A percentile compares a stretch with the other conserved stretches of the same genome.
These are phyloP conservation scores for Gossypium herbaceum DNA, from an alignment of 345 rosid genomes.

Conservation along the genomic window DNA sequence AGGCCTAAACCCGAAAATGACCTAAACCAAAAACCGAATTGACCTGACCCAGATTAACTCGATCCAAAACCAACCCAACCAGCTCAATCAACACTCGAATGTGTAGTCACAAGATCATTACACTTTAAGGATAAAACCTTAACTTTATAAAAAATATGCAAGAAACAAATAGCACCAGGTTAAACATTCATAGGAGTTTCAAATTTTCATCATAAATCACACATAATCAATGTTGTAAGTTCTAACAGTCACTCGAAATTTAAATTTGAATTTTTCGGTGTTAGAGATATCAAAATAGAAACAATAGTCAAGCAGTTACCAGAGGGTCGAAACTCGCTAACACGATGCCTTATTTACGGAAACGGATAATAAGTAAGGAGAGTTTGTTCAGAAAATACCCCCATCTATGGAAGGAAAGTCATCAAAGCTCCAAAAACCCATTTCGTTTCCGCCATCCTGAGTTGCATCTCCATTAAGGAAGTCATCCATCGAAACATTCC, in stretches of 20 bases:
- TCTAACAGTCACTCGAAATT: not conserved
- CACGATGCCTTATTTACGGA: conserved; percentile 67
- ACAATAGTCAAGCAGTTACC: conserved; percentile 11
- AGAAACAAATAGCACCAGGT: conserved; percentile 6
- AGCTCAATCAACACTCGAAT: no score
- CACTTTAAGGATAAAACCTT: no score
- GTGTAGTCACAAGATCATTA: no score
- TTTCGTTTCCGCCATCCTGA: conserved; percentile 46
- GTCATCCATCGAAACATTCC: conserved; percentile 69
- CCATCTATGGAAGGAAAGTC: conserved; percentile 52
- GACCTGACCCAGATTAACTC: no score
- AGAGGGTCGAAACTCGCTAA: conserved; percentile 33
- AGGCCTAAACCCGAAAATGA: no score
- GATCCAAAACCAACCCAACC: no score
- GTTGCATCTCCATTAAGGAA: conserved; percentile 49
- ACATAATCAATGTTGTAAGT: not conserved
- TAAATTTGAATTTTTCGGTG: conserved; percentile 18
- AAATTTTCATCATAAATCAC: conserved; percentile 24
- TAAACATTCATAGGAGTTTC: conserved; percentile 18
- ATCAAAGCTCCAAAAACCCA: conserved; percentile 81
- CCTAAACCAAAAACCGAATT: no score
- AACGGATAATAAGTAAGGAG: conserved; percentile 26
- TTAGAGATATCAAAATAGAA: conserved; percentile 8
- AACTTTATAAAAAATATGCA: not conserved
- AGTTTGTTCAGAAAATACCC: conserved; percentile 47